phyloP scores from a whole-genome alignment of 441 rosid genomes.

The Populus tomentosa region DNA sequence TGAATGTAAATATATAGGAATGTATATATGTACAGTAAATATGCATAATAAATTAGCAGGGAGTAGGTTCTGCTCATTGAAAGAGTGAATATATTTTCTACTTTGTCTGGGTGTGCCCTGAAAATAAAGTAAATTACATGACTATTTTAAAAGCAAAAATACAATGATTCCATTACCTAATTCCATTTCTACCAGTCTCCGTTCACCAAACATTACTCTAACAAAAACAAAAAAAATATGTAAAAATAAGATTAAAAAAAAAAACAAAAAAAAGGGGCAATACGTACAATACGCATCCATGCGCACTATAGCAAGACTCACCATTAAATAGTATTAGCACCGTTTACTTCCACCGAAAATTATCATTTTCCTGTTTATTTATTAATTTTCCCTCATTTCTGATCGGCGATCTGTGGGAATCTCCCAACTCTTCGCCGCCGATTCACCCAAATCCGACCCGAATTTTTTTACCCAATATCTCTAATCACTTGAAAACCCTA shows the following conservation, averaged over 20 bases:
- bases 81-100: no score
- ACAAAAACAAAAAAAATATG: not conserved
- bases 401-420: slow-evolving; percentile 61
- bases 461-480: not conserved
- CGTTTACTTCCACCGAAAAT: slow-evolving; percentile 66
- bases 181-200: not conserved
- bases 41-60: no score
- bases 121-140: not conserved
- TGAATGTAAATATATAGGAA: no score
- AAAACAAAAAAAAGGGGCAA: not conserved
- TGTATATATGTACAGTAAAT: no score
- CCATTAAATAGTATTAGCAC: slow-evolving; percentile 58
- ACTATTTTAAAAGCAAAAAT: not conserved
- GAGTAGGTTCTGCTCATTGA: no score
- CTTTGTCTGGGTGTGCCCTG: no score
- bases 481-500: slow-evolving; percentile 18
- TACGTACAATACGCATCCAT: slow-evolving; percentile 37
- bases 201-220: not conserved
- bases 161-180: not conserved
- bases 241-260: no score
- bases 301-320: slow-evolving; percentile 49
- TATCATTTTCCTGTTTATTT: slow-evolving; percentile 37
- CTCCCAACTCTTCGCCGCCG: slow-evolving; percentile 38
- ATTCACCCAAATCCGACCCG: slow-evolving; percentile 9
- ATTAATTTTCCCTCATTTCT: slow-evolving; percentile 30